Base-by-base conservation (phyloP, 257 asterid species). In the Solanum tacnaense region DNA sequence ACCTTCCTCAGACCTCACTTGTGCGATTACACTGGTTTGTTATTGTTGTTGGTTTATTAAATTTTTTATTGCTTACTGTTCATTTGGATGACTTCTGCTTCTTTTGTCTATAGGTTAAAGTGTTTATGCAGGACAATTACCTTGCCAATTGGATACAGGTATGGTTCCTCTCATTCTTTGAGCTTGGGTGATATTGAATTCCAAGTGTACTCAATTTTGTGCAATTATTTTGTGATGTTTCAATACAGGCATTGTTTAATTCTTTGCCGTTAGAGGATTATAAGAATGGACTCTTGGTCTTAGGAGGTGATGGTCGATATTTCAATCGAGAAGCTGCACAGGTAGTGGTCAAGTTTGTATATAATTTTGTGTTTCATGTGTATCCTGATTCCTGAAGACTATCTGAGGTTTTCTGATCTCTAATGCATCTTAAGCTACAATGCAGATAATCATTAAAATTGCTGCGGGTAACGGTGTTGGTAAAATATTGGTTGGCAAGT, bases 71-170 rank as follows among this genome's bases (percentile, higher is more conserved):
- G 67, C 39, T 15, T 44, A 44, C 39, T 6, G 39, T 79, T 79
- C 67, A 21, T 86, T 46, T 58, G 74, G 27, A 46, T 34, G 84
- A 52, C 75, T 58, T 87, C 83, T 88, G 74, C 89, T 78, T 86
- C 89, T 87, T 86, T 88, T 25, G 73, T 71, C 84, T 23, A 87
- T 90, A 95, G 98, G 99, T 96, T 88, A 96, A 94, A 93, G 97
- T 91, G 90, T 96, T 97, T 92, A 91, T 91, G 98, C 93, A 94
- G 92, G 98, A 97, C 79, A 94, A 95, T 86, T 97, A 97, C 91
- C 96, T 95, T 11, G 98, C 96, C 87, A 97, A 97, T 88, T 96
- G 99, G 99, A 97, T 97, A 91, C 99, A 97, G 99, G 99, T 97
- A 90, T 88, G 90, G 73, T n/a, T 58, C 67, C 68, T 58, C 32